A percentile compares a stretch with the other conserved stretches of the same genome.
Evolutionary conservation across 331 rosid species (phyloP).

Genomic region (Quercus phellos): DNA sequence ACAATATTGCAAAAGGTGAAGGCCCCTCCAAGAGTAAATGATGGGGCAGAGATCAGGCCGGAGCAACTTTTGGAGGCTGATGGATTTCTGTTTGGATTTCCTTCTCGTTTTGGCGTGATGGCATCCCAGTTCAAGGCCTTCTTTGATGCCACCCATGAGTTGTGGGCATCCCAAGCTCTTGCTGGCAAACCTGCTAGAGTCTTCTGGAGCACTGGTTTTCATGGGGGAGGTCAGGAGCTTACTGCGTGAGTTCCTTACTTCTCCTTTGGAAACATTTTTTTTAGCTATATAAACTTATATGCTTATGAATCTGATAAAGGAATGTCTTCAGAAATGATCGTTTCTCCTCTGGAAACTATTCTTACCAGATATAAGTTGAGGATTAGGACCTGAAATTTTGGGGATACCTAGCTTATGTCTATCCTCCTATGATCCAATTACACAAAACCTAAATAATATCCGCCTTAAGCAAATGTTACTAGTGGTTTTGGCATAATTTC

Average conservation of each 20-base stretch:
- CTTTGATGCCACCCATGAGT: slow-evolving; percentile 61
- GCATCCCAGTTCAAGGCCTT: slow-evolving; percentile 78
- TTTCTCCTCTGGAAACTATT: neutral
- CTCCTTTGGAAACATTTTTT: neutral
- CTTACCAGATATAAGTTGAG: neutral
- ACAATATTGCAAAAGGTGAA: slow-evolving; percentile 65
- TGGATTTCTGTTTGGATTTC: slow-evolving; percentile 81
- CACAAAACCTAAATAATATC: neutral
- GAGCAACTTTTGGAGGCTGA: slow-evolving; percentile 84
- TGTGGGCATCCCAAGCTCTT: slow-evolving; percentile 83
- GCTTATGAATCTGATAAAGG: neutral
- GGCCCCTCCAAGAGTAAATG: slow-evolving; percentile 67
- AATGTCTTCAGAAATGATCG: neutral
- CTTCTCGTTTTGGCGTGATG: slow-evolving; percentile 95
- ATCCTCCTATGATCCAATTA: neutral
- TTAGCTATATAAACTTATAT: neutral
- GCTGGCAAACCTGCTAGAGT: slow-evolving; percentile 96
- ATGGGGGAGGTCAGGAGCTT: slow-evolving; percentile 95
- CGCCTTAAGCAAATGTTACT: neutral
- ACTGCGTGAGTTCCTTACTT: slow-evolving; percentile 57
- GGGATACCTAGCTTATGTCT: neutral
- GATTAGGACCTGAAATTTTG: neutral
- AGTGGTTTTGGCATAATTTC: neutral
- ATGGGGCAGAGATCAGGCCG: slow-evolving; percentile 69
- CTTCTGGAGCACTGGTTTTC: slow-evolving; percentile 94